Evolutionary conservation across 2,329 filamentous ascomycete genomes (phyloP), one percentile per base, ranked within the genome.

Genomic region (Rhexocercosporidium sp.): DNA sequence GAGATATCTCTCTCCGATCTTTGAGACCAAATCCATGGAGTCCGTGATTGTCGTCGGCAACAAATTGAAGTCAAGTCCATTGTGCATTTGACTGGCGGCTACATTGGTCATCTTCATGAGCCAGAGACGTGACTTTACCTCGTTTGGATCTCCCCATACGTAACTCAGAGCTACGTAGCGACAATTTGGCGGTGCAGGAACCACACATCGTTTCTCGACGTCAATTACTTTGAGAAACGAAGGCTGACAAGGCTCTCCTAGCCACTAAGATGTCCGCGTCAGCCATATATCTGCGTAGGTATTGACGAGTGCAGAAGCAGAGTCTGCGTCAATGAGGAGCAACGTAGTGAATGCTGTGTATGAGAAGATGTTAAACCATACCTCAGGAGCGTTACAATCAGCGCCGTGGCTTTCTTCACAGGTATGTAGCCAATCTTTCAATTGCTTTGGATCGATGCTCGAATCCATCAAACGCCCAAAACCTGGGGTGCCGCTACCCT

Each of bases 1-100:
- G 20, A 67, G 51, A 56, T 73, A 74, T 12, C 64, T 62, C 59
- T 70, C 59, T 60, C 70, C 72, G 46, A 75, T 66, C 3, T 64
- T 22, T 25, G 65, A 69, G 18, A 75, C 65, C 12, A 75, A 68
- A 14, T 71, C 56, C 7, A 75, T 73, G 8, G 73, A 71, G 14
- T 69, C 64, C 1, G 61, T 60, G 53, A 77, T 72, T n/a, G 63
- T 53, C 27, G 61, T 22, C 3, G 65, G 65, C 2, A 67, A 25
- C 5, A 51, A 44, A 6, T 62, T 11, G 9, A 54, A 25, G 12
- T 62, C 18, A 20, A 62, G 22, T 8, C 60, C 60, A 29, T 39
- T 51, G 8, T 54, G n/a, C 25, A 41, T 27, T 39, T 54, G 46
- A 25, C 49, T 39, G 1, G 11, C 31, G 18, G 41, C 47, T n/a